Evolutionary conservation across 1,284 basidiomycete species (phyloP), one percentile per base, ranked within the genome.

Genomic region (Ganoderma resinaceum): DNA sequence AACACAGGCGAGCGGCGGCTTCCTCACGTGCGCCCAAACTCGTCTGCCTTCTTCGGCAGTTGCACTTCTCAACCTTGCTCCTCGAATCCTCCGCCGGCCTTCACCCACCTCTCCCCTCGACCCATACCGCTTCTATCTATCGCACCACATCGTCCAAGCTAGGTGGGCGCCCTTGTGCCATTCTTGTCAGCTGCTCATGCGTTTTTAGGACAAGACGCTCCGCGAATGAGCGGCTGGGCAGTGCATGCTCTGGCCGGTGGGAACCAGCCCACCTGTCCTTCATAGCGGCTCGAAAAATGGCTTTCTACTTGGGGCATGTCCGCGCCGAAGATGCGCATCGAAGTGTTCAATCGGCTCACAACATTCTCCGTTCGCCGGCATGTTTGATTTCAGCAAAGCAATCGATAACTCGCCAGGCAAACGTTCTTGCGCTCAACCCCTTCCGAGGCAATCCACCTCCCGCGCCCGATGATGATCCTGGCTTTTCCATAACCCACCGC

Each of bases 231-330:
- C 70, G 64, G 58, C 60, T 37, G 16, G 33, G 43, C 61, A 43
- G 43, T 53, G 43, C 65, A 62, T 46, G 35, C 58, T 23, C 31
- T 62, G 58, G 63, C 65, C 66, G 66, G 58, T 67, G 67, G 69
- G 67, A 69, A 67, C 52, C 55, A 53, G 65, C 63, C 68, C 43
- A 63, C 67, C 57, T n/a, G 31, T 63, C 58, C 53, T 61, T 31
- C 64, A 23, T 55, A 52, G 65, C 68, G 66, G 60, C 57, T 66
- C 55, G 59, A 61, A 62, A 67, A 69, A 66, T 49, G 57, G 29
- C 31, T 58, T 55, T 59, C 68, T 69, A 58, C 57, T 68, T 73
- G 66, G n/a, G 72, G 72, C 64, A 73, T 69, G 55, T 70, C 20
- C 35, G 70, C 38, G 14, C 71, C 71, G 53, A 52, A 26, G 2